Conservation (phyloP, 192 early-diverging fungal species). For the Podila verticillata region DNA sequence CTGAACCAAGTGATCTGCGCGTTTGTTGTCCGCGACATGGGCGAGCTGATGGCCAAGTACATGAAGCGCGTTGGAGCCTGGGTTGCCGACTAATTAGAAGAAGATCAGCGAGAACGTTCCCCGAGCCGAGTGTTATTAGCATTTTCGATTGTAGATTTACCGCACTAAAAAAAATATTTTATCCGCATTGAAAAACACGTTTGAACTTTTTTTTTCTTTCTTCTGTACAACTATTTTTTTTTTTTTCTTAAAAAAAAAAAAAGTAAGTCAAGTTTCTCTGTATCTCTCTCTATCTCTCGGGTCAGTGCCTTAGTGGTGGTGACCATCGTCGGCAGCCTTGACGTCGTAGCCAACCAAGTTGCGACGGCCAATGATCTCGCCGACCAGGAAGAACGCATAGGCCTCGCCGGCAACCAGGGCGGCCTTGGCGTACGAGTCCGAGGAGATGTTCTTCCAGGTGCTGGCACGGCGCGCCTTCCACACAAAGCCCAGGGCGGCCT, state of each 20-base stretch:
- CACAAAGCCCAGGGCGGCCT: conserved; percentile 51
- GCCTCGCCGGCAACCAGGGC: conserved; percentile 63
- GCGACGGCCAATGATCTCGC: conserved; percentile 72
- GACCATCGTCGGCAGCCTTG: conserved; percentile 46
- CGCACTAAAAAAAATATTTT: too few relatives aligned
- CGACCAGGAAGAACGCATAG: conserved; percentile 68
- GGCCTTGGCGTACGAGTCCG: conserved; percentile 58
- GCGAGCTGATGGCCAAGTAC: conserved; percentile 56
- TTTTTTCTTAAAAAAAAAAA: not conserved
- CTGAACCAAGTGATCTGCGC: conserved; percentile 54
- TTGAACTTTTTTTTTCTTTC: too few relatives aligned
- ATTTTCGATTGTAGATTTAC: too few relatives aligned
- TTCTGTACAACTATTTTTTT: not conserved
- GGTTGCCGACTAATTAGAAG: conserved; percentile 39
- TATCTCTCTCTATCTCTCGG: not conserved
- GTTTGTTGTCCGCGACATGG: conserved; percentile 55
- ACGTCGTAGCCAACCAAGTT: conserved; percentile 71
- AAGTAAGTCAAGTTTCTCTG: not conserved
- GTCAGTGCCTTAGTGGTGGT: conserved; percentile 36
- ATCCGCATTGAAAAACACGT: too few relatives aligned
- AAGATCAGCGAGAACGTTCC: not conserved
- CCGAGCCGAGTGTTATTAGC: too few relatives aligned
- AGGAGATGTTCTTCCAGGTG: conserved; percentile 57
- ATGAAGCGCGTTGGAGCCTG: conserved; percentile 54
- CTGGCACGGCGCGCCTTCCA: conserved; percentile 45